Conservation (phyloP, 371 early-diverging fungal genomes). For the Chytridium lagenaria region DNA sequence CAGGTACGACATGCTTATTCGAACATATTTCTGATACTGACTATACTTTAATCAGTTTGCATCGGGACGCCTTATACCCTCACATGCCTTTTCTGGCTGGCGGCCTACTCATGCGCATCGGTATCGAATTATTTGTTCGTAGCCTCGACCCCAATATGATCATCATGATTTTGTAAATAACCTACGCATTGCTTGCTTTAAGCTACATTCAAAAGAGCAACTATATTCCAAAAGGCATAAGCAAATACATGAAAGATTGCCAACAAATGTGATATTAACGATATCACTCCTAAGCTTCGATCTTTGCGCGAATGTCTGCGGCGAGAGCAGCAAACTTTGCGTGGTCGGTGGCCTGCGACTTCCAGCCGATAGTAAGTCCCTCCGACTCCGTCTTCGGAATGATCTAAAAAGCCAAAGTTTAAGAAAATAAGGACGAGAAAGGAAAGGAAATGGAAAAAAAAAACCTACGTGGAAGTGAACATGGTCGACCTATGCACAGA, state of each 20-base stretch:
- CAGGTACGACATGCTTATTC: conserved; percentile 48
- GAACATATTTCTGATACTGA: not conserved
- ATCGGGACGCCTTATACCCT: not conserved
- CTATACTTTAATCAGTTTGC: not conserved
- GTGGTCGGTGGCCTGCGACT: conserved; percentile 49
- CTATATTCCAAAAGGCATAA: too few species aligned
- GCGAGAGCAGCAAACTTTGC: conserved; percentile 60
- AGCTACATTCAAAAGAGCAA: too few species aligned
- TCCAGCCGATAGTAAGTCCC: conserved; percentile 79
- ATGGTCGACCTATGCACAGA: conserved; percentile 75
- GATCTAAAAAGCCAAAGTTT: not conserved
- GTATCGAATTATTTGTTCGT: not conserved
- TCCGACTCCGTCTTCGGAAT: conserved; percentile 75
- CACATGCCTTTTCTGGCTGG: not conserved
- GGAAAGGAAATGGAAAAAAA: not conserved
- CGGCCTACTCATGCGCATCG: conserved; percentile 9
- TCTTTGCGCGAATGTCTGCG: conserved; percentile 38
- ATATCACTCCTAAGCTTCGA: too few species aligned
- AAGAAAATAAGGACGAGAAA: not conserved
- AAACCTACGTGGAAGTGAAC: conserved; percentile 84
- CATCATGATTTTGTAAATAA: conserved; percentile 14
- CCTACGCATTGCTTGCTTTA: not conserved
- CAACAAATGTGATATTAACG: too few species aligned
- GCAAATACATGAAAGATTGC: too few species aligned
- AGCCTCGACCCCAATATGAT: conserved; percentile 12